These are phyloP conservation scores for Penicillium roqueforti DNA, from an alignment of 495 filamentous ascomycete genomes.

Conservation along the genomic window DNA sequence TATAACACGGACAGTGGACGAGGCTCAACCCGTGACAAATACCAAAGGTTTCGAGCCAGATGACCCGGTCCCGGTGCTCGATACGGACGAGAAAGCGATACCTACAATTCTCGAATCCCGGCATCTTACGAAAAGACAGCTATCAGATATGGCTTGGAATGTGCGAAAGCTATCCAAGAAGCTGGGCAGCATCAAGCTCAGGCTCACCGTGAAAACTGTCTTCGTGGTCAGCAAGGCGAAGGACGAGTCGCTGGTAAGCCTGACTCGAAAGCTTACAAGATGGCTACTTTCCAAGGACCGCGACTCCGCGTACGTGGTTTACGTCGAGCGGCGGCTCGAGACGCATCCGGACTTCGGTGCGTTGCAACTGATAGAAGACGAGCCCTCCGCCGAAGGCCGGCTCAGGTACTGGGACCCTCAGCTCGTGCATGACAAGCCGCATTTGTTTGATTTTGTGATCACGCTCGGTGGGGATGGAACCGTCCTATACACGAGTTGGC, in stretches of 20 bases:
- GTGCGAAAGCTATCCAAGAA: slow-evolving; percentile 87
- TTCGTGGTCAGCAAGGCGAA: slow-evolving; percentile 88
- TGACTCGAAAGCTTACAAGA: slow-evolving; percentile 70
- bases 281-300: slow-evolving; percentile 84
- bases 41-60: slow-evolving; percentile 16
- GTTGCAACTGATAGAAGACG: slow-evolving; percentile 52
- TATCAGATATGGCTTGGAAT: slow-evolving; percentile 94
- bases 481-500: slow-evolving; percentile 90
- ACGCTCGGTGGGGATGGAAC: slow-evolving; percentile 97
- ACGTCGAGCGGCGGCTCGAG: slow-evolving; percentile 71
- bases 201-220: slow-evolving; percentile 73
- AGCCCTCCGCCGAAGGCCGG: slow-evolving; percentile 53
- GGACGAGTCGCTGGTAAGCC: slow-evolving; percentile 72
- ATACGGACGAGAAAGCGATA: slow-evolving; percentile 24
- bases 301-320: slow-evolving; percentile 65
- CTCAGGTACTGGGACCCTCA: slow-evolving; percentile 79
- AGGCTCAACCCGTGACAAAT: slow-evolving; percentile 19
- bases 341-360: slow-evolving; percentile 68
- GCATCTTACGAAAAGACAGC: slow-evolving; percentile 84
- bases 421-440: slow-evolving; percentile 70
- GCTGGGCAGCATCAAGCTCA: slow-evolving; percentile 71
- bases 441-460: slow-evolving; percentile 88
- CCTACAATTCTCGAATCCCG: slow-evolving; percentile 48
- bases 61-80: slow-evolving; percentile 16
- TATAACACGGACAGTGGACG: slow-evolving; percentile 15